phyloP scores from a whole-genome alignment of 2,329 filamentous ascomycete genomes.

The Neocucurbitaria cava region DNA sequence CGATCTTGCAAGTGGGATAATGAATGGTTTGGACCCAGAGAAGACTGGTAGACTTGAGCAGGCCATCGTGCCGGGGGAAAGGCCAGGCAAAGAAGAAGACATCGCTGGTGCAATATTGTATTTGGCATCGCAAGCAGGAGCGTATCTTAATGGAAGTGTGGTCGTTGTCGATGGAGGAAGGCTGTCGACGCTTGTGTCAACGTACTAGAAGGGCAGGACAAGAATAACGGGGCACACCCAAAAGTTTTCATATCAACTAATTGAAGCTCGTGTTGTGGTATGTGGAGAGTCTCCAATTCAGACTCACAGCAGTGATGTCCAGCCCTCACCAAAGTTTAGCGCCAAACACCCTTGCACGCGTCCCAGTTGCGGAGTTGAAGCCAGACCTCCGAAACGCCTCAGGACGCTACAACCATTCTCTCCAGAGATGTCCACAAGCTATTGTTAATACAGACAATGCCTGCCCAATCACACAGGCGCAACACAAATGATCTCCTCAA shows the following conservation, averaged over 20 bases:
- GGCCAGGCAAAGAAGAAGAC: conserved; percentile 67
- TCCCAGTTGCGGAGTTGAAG: conserved; percentile 23
- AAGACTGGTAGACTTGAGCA: conserved; percentile 8
- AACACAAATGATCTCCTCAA: conserved; percentile 34
- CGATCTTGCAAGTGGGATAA: conserved; percentile 22
- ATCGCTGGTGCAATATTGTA: conserved; percentile 71
- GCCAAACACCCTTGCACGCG: conserved; percentile 7
- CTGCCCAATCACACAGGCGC: conserved; percentile 36
- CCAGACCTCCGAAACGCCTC: conserved; percentile 27
- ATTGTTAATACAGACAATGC: conserved; percentile 35
- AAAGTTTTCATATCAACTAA: too few relatives aligned
- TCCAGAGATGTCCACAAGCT: conserved; percentile 16
- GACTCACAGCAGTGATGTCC: neutral
- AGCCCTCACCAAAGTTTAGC: neutral
- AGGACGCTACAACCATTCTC: conserved; percentile 5
- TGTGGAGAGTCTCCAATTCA: neutral
- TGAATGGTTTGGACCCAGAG: conserved; percentile 4
- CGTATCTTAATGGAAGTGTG: conserved; percentile 70
- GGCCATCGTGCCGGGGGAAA: conserved; percentile 58
- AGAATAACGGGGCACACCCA: too few relatives aligned
- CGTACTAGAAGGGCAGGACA: conserved; percentile 59
- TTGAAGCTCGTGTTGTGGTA: too few relatives aligned
- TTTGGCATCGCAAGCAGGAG: conserved; percentile 68
- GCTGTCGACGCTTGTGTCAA: conserved; percentile 62
- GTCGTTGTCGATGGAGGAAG: conserved; percentile 70